Conservation (phyloP, 2,329 filamentous ascomycete species). For the Hypoxylon sp. region DNA sequence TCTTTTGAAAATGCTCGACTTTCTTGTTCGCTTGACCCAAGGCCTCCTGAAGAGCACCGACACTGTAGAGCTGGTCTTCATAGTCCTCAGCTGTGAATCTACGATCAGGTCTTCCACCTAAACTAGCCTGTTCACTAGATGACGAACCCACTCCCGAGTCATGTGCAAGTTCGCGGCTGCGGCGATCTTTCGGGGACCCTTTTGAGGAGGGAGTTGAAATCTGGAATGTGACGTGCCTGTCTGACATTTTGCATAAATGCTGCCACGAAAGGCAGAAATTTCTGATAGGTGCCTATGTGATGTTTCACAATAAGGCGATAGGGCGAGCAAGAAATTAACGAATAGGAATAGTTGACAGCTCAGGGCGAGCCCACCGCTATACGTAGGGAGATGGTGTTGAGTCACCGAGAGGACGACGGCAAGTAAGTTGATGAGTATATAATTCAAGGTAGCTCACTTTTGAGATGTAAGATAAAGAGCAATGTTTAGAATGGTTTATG, state of each 20-base stretch:
- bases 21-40: conserved; percentile 41
- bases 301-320: conserved; percentile 24
- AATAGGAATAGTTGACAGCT: conserved; percentile 26
- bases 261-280: conserved; percentile 17
- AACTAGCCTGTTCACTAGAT: conserved; percentile 49
- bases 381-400: conserved; percentile 17
- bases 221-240: conserved; percentile 46
- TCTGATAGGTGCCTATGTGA: conserved; percentile 28
- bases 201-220: conserved; percentile 33
- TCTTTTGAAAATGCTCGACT: conserved; percentile 38
- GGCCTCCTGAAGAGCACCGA: conserved; percentile 44
- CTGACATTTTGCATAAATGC: conserved; percentile 42
- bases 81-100: conserved; percentile 47
- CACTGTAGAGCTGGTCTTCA: conserved; percentile 37
- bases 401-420: conserved; percentile 5
- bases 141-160: conserved; percentile 52
- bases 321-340: conserved; percentile 3
- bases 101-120: conserved; percentile 50
- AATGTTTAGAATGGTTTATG: conserved; percentile 20
- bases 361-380: conserved; percentile 12
- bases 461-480: conserved; percentile 17
- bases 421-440: conserved; percentile 21
- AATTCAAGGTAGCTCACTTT: conserved; percentile 6
- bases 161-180: conserved; percentile 42
- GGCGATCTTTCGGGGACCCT: conserved; percentile 33